Evolutionary conservation across 768 basidiomycete genomes (phyloP).

Genomic region (Xanthoconium stramineum): DNA sequence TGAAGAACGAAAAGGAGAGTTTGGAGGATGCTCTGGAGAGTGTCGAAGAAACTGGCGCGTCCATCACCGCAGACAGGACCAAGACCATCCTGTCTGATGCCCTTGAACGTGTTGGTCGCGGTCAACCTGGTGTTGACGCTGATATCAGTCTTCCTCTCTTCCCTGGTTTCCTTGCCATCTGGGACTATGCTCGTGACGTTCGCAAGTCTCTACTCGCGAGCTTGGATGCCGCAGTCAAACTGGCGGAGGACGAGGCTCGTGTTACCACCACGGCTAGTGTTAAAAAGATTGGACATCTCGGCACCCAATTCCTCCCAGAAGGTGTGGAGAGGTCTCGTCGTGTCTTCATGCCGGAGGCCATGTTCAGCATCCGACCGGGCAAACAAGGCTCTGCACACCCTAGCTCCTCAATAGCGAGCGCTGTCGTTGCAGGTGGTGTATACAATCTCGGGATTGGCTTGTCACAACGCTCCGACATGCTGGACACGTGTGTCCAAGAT

Average conservation of each 20-base stretch:
- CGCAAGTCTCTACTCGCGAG: constrained; percentile 72
- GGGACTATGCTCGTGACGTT: constrained; percentile 85
- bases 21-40: constrained; percentile 77
- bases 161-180: constrained; percentile 77
- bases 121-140: constrained; percentile 61
- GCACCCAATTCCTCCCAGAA: constrained; percentile 72
- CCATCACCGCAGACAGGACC: constrained; percentile 49
- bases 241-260: constrained; percentile 84
- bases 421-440: constrained; percentile 72
- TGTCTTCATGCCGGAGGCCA: constrained; percentile 95
- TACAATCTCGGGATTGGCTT: constrained; percentile 83
- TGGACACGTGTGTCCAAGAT: constrained; percentile 79
- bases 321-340: constrained; percentile 78
- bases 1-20: constrained; percentile 67
- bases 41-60: constrained; percentile 73
- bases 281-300: constrained; percentile 60
- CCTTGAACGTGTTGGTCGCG: constrained; percentile 72
- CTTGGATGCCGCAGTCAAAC: constrained; percentile 72
- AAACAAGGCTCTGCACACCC: constrained; percentile 37
- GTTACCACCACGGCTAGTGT: constrained; percentile 63
- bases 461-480: constrained; percentile 70
- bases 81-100: constrained; percentile 61
- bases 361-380: constrained; percentile 70
- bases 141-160: constrained; percentile 67
- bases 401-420: constrained; percentile 37